Evolutionary conservation across 1,284 basidiomycete genomes (phyloP), one percentile per base, ranked within the genome.

Genomic region (Puccinia hordei): DNA sequence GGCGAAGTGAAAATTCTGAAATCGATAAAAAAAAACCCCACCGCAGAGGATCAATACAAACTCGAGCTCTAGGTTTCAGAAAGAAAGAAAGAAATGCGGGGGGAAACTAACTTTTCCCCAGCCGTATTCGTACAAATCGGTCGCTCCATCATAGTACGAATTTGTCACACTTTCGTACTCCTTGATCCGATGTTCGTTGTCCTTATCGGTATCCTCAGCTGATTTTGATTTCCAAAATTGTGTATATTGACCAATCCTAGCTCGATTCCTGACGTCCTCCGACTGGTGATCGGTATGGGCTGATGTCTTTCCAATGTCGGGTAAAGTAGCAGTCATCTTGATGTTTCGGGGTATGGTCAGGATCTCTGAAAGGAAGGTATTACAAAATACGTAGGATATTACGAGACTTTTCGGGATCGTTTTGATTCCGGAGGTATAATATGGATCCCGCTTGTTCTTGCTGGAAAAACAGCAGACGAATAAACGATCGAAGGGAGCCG

Each of bases 161-260:
- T 98, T 98, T 82, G 98, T 93, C 82, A 99, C 93, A 82, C 96
- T 93, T 35, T 92, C 92, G 87, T 98, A 99, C 86, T 90, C 90
- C 76, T 90, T 90, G 80, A 95, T 87, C 83, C 96, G 90, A 85
- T 91, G 91, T 81, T 91, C 88, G 83, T 89, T 92, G 87, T 94
- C 90, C 44, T 86, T 87, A 1, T 89, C 88, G 66, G 86, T 87
- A 87, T 99, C 94, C 84, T 92, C 89, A 63, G 87, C 87, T 41
- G 91, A 88, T 86, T 98, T 92, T 85, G 92, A 91, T 83, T 97
- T 90, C 96, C 96, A 99, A 88, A 94, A 95, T 85, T 91, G 91
- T 84, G 91, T 93, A 88, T 99, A 99, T 87, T 92, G 92, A 85
- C 91, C 90, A 76, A 98, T 93, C 82, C 95, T 93, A 84, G 89